Conservation (phyloP, 345 rosid genomes). For the Syzygium oleosum region DNA sequence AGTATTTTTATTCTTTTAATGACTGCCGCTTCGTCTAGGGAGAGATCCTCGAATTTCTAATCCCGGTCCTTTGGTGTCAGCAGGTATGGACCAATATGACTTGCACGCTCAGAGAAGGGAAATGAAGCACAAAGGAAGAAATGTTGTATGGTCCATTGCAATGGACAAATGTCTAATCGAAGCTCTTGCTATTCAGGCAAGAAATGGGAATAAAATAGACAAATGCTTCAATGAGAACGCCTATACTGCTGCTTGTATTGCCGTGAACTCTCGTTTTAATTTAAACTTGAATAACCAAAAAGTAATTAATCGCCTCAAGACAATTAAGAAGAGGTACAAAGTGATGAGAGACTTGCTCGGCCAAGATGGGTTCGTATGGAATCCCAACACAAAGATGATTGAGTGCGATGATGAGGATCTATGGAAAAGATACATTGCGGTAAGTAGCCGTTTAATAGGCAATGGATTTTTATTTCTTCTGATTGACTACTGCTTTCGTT, state of each 20-base stretch:
- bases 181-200: constrained; percentile 76
- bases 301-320: constrained; percentile 76
- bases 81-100: constrained; percentile 67
- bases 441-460: constrained; percentile 19
- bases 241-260: constrained; percentile 66
- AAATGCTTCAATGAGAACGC: constrained; percentile 78
- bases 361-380: constrained; percentile 78
- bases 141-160: constrained; percentile 82
- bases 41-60: neutral
- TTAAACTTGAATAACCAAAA: constrained; percentile 75
- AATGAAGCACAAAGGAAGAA: constrained; percentile 80
- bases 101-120: constrained; percentile 49
- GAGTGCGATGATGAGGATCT: constrained; percentile 65
- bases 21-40: neutral
- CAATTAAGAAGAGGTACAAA: constrained; percentile 82
- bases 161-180: constrained; percentile 89
- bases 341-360: constrained; percentile 67
- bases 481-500: neutral
- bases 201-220: constrained; percentile 73
- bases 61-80: neutral
- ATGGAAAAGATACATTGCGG: constrained; percentile 75
- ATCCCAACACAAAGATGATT: constrained; percentile 56
- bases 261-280: constrained; percentile 61
- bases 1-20: neutral
- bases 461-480: neutral